A percentile compares a stretch with the other conserved stretches of the same genome.
These are phyloP conservation scores for Hemileia vastatrix DNA, from an alignment of 1,284 basidiomycete genomes.

Conservation along the genomic window DNA sequence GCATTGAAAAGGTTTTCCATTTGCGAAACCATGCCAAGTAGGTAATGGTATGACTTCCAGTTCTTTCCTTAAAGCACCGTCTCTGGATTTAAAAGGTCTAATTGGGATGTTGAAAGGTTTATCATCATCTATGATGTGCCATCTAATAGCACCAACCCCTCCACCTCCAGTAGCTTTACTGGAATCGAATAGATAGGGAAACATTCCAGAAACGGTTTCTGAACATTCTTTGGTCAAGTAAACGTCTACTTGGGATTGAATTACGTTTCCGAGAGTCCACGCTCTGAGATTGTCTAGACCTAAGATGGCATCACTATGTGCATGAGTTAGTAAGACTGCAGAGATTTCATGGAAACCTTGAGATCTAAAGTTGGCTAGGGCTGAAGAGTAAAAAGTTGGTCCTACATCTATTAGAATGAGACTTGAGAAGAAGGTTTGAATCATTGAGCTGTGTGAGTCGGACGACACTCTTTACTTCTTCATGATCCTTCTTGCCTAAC, in stretches of 20 bases:
- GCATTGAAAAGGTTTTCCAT: too few species aligned
- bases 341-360: conserved; percentile 32
- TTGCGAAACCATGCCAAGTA: too few species aligned
- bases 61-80: conserved; percentile 5
- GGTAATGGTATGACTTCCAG: conserved; percentile 26
- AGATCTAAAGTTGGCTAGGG: conserved; percentile 28
- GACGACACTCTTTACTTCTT: too few species aligned
- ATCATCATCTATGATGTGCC: conserved; percentile 36
- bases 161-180: conserved; percentile 37
- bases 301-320: conserved; percentile 39
- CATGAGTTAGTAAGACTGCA: conserved; percentile 39
- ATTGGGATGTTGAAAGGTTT: conserved; percentile 22
- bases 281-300: conserved; percentile 38
- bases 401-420: conserved; percentile 41
- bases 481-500: too few species aligned
- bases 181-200: conserved; percentile 38
- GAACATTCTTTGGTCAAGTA: conserved; percentile 36
- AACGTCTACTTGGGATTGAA: conserved; percentile 36
- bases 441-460: too few species aligned
- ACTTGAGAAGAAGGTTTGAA: conserved; percentile 8
- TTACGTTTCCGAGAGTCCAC: conserved; percentile 37
- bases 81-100: neutral
- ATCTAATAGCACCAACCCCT: conserved; percentile 36
- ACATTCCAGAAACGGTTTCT: conserved; percentile 31
- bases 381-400: conserved; percentile 38